Evolutionary conservation across 352 stramenopile species (phyloP).

Genomic region (Globisporangium iwayamae): DNA sequence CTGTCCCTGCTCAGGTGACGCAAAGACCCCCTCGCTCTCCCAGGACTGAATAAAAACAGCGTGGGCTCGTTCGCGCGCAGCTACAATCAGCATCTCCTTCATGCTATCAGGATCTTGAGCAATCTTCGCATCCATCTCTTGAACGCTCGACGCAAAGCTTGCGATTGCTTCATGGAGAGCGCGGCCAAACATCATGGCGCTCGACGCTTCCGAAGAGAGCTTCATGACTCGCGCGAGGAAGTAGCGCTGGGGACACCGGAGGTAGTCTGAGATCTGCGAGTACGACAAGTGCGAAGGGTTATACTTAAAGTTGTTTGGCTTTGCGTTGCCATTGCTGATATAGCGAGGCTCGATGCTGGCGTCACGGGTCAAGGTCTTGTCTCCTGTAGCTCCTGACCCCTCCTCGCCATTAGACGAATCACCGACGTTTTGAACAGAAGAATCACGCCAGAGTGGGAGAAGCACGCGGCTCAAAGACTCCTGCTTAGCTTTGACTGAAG

Average conservation of each 20-base stretch:
- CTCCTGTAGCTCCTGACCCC: not conserved
- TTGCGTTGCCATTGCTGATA: not conserved
- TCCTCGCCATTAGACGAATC: not conserved
- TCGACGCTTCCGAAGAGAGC: constrained; percentile 39
- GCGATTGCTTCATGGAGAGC: constrained; percentile 72
- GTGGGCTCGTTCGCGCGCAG: constrained; percentile 10
- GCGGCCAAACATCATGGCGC: constrained; percentile 71
- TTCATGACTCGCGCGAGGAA: constrained; percentile 70
- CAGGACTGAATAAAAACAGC: constrained; percentile 3
- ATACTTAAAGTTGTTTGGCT: constrained; percentile 21
- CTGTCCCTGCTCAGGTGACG: constrained; percentile 28
- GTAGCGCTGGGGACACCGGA: constrained; percentile 76
- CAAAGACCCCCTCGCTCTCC: constrained; percentile 38
- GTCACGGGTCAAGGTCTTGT: not conserved
- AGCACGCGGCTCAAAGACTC: constrained; percentile 32
- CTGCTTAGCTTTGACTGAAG: constrained; percentile 7
- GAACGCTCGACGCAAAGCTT: constrained; percentile 32
- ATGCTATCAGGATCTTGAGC: constrained; percentile 8
- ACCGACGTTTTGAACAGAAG: not conserved
- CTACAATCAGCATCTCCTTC: not conserved
- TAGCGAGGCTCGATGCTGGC: not conserved
- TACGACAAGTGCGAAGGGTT: constrained; percentile 71
- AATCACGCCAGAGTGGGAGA: constrained; percentile 25
- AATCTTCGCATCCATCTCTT: constrained; percentile 18
- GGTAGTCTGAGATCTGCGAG: constrained; percentile 78